Evolutionary conservation across 2,329 filamentous ascomycete species (phyloP).

Genomic region (Sporothrix sp.): DNA sequence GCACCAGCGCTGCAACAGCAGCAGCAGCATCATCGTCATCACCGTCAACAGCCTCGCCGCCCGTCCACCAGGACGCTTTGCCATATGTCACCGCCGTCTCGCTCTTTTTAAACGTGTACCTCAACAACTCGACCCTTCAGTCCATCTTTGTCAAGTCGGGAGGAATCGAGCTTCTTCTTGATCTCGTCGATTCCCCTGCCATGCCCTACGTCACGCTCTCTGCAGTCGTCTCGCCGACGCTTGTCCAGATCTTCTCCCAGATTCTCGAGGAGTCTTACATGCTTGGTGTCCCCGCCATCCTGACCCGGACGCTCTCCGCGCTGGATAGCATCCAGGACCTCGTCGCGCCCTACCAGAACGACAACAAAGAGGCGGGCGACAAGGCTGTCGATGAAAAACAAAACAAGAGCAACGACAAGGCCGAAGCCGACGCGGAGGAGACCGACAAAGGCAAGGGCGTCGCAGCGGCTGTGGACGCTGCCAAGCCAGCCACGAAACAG

Average conservation of each 20-base stretch:
- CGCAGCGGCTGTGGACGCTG: neutral
- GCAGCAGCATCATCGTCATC: neutral
- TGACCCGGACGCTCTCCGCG: slow-evolving; percentile 62
- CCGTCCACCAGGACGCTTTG: slow-evolving; percentile 35
- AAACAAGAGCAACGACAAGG: neutral
- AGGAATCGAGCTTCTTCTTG: slow-evolving; percentile 73
- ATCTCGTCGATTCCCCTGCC: slow-evolving; percentile 73
- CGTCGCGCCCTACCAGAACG: slow-evolving; percentile 34
- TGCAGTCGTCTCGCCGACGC: slow-evolving; percentile 54
- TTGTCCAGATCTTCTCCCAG: slow-evolving; percentile 64
- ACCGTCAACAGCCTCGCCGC: slow-evolving; percentile 13
- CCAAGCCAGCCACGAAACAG: neutral
- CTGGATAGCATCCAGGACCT: slow-evolving; percentile 60
- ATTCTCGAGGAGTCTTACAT: slow-evolving; percentile 74
- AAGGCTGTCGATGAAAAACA: neutral
- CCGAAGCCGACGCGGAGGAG: no score
- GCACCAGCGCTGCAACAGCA: neutral
- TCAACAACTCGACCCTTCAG: slow-evolving; percentile 65
- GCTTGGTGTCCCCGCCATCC: slow-evolving; percentile 69
- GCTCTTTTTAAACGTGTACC: slow-evolving; percentile 66
- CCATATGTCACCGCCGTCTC: slow-evolving; percentile 67
- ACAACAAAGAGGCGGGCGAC: neutral
- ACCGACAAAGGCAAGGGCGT: neutral
- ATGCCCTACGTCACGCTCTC: slow-evolving; percentile 65
- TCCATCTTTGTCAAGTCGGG: slow-evolving; percentile 65